A percentile compares a stretch with the other conserved stretches of the same genome.
Evolutionary conservation across 345 rosid genomes (phyloP).

Genomic region (Sonneratia alba): DNA sequence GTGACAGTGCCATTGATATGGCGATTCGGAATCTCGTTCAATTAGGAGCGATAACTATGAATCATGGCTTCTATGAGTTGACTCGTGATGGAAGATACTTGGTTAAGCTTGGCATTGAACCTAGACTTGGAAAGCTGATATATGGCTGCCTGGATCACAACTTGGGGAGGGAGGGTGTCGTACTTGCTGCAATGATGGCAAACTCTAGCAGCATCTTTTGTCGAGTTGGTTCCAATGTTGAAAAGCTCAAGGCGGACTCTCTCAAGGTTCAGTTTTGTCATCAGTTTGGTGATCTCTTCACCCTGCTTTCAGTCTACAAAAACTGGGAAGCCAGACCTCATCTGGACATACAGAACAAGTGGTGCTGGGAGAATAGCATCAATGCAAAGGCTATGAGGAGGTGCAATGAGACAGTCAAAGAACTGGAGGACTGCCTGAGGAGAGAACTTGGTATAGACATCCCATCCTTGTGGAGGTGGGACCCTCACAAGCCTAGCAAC

Average conservation of each 20-base stretch:
- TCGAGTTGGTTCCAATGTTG: constrained; percentile 61
- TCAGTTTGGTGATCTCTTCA: constrained; percentile 68
- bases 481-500: constrained; percentile 32
- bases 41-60: constrained; percentile 55
- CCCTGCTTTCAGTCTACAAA: constrained; percentile 71
- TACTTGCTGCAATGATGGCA: constrained; percentile 85
- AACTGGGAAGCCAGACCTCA: constrained; percentile 55
- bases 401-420: constrained; percentile 67
- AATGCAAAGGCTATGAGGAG: constrained; percentile 92
- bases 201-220: constrained; percentile 87
- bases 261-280: constrained; percentile 83
- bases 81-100: constrained; percentile 51
- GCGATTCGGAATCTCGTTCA: constrained; percentile 68
- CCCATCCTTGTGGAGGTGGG: constrained; percentile 64
- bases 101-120: constrained; percentile 85
- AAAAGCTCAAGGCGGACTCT: constrained; percentile 69
- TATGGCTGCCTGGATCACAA: constrained; percentile 38
- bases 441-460: constrained; percentile 50
- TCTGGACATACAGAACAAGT: constrained; percentile 41
- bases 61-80: constrained; percentile 38
- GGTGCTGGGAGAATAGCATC: constrained; percentile 93
- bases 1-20: constrained; percentile 52
- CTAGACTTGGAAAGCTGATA: constrained; percentile 79
- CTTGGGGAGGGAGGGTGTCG: constrained; percentile 74
- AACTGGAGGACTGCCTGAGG: constrained; percentile 54